Evolutionary conservation across 2,329 filamentous ascomycete species (phyloP).

Genomic region (Gyromitra esculenta): DNA sequence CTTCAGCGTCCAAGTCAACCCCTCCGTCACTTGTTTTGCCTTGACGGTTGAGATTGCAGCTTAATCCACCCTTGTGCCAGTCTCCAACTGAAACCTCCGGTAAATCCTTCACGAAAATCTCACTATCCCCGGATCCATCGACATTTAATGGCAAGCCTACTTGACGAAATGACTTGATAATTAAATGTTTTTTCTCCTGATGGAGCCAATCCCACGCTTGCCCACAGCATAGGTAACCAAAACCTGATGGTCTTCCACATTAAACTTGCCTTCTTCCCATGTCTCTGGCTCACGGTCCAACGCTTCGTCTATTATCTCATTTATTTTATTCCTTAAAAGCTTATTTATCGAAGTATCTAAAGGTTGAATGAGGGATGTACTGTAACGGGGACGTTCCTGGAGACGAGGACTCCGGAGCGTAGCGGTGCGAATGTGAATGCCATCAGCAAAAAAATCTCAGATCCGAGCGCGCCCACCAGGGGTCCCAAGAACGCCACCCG

Average conservation of each 20-base stretch:
- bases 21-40: conserved; percentile 2
- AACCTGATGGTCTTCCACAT: not conserved
- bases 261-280: not conserved
- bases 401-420: too few species aligned
- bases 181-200: not conserved
- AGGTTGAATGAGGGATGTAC: too few species aligned
- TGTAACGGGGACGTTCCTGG: too few species aligned
- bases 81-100: not conserved
- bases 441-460: too few species aligned
- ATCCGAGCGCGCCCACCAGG: too few species aligned
- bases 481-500: too few species aligned
- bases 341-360: too few species aligned
- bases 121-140: not conserved
- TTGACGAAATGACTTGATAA: conserved; percentile 9
- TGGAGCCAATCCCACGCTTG: conserved; percentile 21
- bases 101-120: not conserved
- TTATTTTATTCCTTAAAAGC: conserved; percentile 1
- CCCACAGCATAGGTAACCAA: conserved; percentile 20
- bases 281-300: not conserved
- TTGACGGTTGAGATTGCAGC: conserved; percentile 1
- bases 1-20: too few species aligned
- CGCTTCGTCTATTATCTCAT: not conserved
- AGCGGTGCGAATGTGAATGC: too few species aligned
- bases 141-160: not conserved
- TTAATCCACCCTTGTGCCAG: not conserved